Evolutionary conservation across 345 rosid species (phyloP), one percentile per base, ranked within the genome.

Genomic region (Chamaenerion angustifolium): DNA sequence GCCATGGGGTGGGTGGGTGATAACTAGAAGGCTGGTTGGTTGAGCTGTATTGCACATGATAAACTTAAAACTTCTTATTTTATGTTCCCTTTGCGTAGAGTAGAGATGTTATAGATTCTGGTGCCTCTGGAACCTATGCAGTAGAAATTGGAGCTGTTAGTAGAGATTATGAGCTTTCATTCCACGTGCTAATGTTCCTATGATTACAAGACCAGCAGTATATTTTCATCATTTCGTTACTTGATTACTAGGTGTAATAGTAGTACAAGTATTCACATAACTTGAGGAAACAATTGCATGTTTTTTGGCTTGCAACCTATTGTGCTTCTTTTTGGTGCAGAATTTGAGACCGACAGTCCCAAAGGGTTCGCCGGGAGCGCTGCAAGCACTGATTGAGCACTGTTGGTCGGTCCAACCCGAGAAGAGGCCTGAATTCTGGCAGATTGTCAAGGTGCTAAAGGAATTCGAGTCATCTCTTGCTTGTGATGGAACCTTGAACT

Each of bases 401-500:
- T 92, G 98, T 48, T 92, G 98, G 98, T 76, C 90, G 3, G 55
- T 72, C 66, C 73, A 82, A 14, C 81, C 98, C 6, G 96, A 82
- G 14, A 87, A 84, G 72, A 78, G 98, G 71, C 98, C 96, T 0
- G 96, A 87, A 65, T 92, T 87, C 70, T 74, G 90, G 86, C 98
- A 92, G 72, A 67, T 92, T 15, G 90, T 92, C 54, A 88, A 81
- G 68, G 88, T 82, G 15, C 69, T 92, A 55, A 95, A 92, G 73
- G 79, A 84, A 64, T 92, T 92, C 43, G 65, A 64, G 43, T 57
- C 71, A 25, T 85, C 96, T 0, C 72, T 79, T 35, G 77, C 76
- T n/a, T 64, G 45, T 19, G 79, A 87, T 27, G 99, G 99, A 27
- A 76, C 75, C 42, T 59, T 93, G 63, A 77, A 69, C 61, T 71